Evolutionary conservation across 1,284 basidiomycete genomes (phyloP), one percentile per base, ranked within the genome.

Genomic region (Singerocomus inundabilis): DNA sequence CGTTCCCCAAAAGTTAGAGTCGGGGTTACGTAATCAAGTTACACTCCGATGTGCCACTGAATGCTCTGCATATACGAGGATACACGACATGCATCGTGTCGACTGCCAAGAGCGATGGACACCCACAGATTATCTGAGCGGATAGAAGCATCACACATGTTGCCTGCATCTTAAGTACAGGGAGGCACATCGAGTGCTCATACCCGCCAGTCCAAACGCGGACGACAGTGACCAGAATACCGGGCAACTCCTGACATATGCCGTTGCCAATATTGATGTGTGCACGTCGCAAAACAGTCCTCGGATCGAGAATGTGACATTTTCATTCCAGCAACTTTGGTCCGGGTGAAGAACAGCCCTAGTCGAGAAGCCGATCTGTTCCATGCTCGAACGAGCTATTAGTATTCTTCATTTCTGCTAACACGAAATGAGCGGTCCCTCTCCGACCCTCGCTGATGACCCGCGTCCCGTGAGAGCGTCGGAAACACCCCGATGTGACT

Each of bases 391-490:
- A 72, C 21, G 21, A 21, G 21, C 21, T 21, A 21, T 21, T 4
- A 21, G 21, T 21, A 21, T 21, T 21, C 21, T 21, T 21, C 21
- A 21, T 21, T 4, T 21, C 21, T 21, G 21, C 36, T 11, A 36
- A 12, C 26, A 10, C 21, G 44, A 42, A 35, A 33, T 37, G 34
- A 33, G 6, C 13, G 31, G 10, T 11, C 18, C 26, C 24, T 33
- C 11, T 44, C 52, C 49, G 34, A 65, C 71, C 70, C 65, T 80
- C 79, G 46, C 80, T 73, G 28, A 77, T 68, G 3, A 84, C 84
- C 59, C 85, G 84, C 24, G 75, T 65, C 6, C 74, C 76, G 42
- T 63, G 68, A 42, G 69, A 11, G 63, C 60, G 52, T 70, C 70
- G n/a, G 57, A 57, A 29, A 55, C 58, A 50, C 57, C 60, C 25